These are phyloP conservation scores for Annona squamosa DNA, from an alignment of 164 flowering plant species.

Conservation along the genomic window DNA sequence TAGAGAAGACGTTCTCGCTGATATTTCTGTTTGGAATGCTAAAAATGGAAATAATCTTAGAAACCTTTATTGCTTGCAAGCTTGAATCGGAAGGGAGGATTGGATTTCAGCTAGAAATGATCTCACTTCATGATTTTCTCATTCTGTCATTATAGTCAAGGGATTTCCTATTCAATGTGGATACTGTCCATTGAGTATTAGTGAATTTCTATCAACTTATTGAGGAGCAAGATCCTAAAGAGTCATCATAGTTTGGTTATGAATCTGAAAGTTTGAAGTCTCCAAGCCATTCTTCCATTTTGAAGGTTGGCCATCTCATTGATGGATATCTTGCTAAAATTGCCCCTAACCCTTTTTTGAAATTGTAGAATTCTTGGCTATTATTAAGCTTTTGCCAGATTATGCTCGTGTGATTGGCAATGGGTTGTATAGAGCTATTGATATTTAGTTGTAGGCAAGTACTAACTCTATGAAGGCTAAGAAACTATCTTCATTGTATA, in stretches of 20 bases:
- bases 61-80: slow-evolving; percentile 38
- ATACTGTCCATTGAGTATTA: slow-evolving; percentile 52
- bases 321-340: slow-evolving; percentile 28
- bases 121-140: slow-evolving; percentile 57
- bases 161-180: slow-evolving; percentile 56
- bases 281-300: slow-evolving; percentile 42
- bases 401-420: slow-evolving; percentile 67
- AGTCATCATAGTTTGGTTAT: slow-evolving; percentile 33
- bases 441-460: slow-evolving; percentile 63
- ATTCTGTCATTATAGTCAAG: slow-evolving; percentile 48
- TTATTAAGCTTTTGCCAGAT: slow-evolving; percentile 62
- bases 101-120: slow-evolving; percentile 48
- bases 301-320: slow-evolving; percentile 56
- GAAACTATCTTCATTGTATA: no score
- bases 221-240: slow-evolving; percentile 51
- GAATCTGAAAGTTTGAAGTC: slow-evolving; percentile 49
- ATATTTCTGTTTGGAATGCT: slow-evolving; percentile 62
- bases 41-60: slow-evolving; percentile 42
- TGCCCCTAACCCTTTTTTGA: slow-evolving; percentile 48
- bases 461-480: no score
- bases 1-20: slow-evolving; percentile 41
- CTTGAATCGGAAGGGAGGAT: slow-evolving; percentile 61
- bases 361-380: slow-evolving; percentile 43
- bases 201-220: slow-evolving; percentile 51
- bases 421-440: slow-evolving; percentile 70